Evolutionary conservation across 2,329 filamentous ascomycete species (phyloP).

Genomic region (Zasmidium angulare): DNA sequence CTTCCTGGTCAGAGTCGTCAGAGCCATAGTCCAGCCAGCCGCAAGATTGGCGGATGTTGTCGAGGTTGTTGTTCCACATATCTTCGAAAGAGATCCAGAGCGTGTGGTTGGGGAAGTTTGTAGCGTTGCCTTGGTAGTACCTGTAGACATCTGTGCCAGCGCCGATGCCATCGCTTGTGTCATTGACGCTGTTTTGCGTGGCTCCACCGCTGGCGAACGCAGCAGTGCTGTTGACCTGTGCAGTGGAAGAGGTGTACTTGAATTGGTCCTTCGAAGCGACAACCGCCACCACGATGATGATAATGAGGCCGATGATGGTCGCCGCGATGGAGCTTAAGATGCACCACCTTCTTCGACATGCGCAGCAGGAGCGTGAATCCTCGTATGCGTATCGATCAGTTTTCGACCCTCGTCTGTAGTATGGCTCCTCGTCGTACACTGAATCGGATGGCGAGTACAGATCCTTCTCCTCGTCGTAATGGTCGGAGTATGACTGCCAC

Average conservation of each 20-base stretch:
- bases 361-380: conserved; percentile 13
- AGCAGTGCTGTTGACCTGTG: conserved; percentile 31
- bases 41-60: conserved; percentile 35
- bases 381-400: not conserved
- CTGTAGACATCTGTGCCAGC: conserved; percentile 28
- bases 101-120: conserved; percentile 18
- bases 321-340: conserved; percentile 21
- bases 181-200: conserved; percentile 29
- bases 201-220: conserved; percentile 32
- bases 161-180: conserved; percentile 25
- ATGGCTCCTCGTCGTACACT: not conserved
- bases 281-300: conserved; percentile 25
- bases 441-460: not conserved
- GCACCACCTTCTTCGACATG: conserved; percentile 22
- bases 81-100: conserved; percentile 30
- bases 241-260: conserved; percentile 29
- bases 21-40: conserved; percentile 31
- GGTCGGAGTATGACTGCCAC: not conserved
- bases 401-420: not conserved
- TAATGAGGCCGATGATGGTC: conserved; percentile 21
- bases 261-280: conserved; percentile 27
- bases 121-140: conserved; percentile 33
- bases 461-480: not conserved
- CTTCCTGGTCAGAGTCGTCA: conserved; percentile 27
- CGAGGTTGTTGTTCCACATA: conserved; percentile 38